Evolutionary conservation across 768 basidiomycete species (phyloP).

Genomic region (Phaeotremella fagi): DNA sequence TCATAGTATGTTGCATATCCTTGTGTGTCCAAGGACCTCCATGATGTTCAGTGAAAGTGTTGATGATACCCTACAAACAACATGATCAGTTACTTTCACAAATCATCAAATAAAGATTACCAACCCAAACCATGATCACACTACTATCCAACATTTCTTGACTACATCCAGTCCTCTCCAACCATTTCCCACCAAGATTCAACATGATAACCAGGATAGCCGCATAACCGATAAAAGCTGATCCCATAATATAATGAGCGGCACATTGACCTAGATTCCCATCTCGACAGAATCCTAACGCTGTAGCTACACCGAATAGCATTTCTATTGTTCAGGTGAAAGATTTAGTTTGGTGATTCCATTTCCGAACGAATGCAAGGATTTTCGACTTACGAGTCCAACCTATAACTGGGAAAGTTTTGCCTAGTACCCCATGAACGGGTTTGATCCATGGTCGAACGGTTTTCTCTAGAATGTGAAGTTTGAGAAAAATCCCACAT

Average conservation of each 20-base stretch:
- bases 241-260: constrained; percentile 54
- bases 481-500: constrained; percentile 83
- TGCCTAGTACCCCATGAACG: constrained; percentile 74
- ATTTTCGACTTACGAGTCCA: constrained; percentile 57
- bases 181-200: constrained; percentile 71
- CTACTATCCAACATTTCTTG: constrained; percentile 50
- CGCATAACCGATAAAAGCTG: constrained; percentile 84
- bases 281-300: constrained; percentile 71
- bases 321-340: too few species aligned
- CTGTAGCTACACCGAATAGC: constrained; percentile 71
- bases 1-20: constrained; percentile 82
- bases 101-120: constrained; percentile 4
- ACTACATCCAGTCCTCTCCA: constrained; percentile 34
- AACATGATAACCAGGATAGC: constrained; percentile 73
- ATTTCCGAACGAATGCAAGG: background rate
- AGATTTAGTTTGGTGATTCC: background rate
- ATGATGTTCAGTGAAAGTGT: constrained; percentile 89
- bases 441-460: constrained; percentile 64
- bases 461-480: constrained; percentile 77
- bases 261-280: constrained; percentile 76
- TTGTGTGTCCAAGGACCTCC: constrained; percentile 77
- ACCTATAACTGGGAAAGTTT: constrained; percentile 72
- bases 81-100: background rate
- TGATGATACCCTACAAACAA: constrained; percentile 56
- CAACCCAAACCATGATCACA: constrained; percentile 49